Conservation (phyloP, 306 rosid genomes). For the Fragaria iinumae region DNA sequence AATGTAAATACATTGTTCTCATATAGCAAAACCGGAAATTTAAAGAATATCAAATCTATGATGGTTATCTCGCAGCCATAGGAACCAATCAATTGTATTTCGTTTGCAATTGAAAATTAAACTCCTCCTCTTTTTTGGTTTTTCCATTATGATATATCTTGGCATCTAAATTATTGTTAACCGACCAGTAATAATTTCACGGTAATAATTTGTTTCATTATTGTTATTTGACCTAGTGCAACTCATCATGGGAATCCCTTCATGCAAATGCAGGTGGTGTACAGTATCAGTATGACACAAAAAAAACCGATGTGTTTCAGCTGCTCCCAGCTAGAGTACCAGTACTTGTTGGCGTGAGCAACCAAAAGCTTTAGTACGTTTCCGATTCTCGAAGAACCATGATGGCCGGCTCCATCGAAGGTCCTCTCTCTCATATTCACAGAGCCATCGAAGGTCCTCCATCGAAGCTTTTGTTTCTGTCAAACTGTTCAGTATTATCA, state of each 20-base stretch:
- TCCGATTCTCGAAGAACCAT: neutral
- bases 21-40: too few species aligned
- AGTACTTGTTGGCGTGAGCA: constrained; percentile 5
- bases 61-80: too few species aligned
- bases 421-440: neutral
- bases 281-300: neutral
- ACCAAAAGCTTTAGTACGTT: neutral
- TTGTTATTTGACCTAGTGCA: neutral
- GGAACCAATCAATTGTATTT: too few species aligned
- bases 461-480: constrained; percentile 40
- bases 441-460: constrained; percentile 21
- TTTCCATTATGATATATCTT: too few species aligned
- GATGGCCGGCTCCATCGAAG: too few species aligned
- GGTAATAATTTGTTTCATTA: neutral
- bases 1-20: too few species aligned
- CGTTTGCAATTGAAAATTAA: too few species aligned
- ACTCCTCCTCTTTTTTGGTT: too few species aligned
- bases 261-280: neutral
- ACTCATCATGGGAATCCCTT: neutral
- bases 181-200: too few species aligned
- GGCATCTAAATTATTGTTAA: too few species aligned
- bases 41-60: too few species aligned
- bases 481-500: constrained; percentile 39
- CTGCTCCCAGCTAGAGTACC: neutral
- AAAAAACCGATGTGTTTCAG: neutral